Evolutionary conservation across 2,329 filamentous ascomycete species (phyloP).

Genomic region (Colletotrichum cuscutae): DNA sequence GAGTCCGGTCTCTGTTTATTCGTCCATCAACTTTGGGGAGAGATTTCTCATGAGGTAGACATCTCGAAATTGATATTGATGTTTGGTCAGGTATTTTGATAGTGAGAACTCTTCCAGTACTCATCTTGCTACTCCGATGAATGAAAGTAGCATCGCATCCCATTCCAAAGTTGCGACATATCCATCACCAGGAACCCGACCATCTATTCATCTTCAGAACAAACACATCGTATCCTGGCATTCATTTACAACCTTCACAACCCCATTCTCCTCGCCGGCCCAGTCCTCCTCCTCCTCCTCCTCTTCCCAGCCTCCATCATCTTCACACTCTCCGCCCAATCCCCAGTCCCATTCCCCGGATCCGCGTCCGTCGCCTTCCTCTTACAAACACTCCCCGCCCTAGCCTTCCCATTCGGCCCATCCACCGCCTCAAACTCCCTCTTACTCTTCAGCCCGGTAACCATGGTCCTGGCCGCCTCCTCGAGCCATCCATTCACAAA

Average conservation of each 20-base stretch:
- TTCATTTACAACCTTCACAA: not conserved
- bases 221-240: not conserved
- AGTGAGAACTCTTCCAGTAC: no score
- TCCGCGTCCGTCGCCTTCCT: constrained; percentile 39
- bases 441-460: constrained; percentile 45
- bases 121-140: no score
- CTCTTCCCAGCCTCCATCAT: not conserved
- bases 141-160: no score
- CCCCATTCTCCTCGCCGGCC: not conserved
- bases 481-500: constrained; percentile 57
- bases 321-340: not conserved
- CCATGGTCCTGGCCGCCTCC: constrained; percentile 51
- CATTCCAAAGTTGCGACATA: no score
- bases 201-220: not conserved
- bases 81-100: no score
- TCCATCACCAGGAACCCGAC: no score
- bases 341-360: not conserved
- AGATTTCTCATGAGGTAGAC: no score
- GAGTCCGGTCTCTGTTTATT: no score
- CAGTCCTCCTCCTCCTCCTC: not conserved
- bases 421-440: constrained; percentile 38
- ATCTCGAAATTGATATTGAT: no score
- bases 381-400: constrained; percentile 36
- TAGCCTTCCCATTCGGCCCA: constrained; percentile 45
- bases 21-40: no score